A percentile compares a stretch with the other conserved stretches of the same genome.
Evolutionary conservation across 116 monocot species (phyloP).

Genomic region (Papilionanthe hybrid): DNA sequence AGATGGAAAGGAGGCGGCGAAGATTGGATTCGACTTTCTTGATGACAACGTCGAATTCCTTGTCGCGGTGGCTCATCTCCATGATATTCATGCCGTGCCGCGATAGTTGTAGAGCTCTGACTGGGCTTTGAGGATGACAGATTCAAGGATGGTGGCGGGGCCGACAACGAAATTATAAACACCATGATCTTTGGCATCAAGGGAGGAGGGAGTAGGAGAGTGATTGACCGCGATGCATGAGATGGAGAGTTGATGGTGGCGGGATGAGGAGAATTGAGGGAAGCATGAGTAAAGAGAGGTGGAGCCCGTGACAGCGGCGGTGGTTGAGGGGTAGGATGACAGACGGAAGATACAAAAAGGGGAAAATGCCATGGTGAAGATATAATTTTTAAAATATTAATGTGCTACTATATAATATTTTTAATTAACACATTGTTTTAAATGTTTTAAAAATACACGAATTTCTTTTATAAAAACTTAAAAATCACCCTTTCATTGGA

Average conservation of each 20-base stretch:
- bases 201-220: conserved; percentile 10
- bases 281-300: conserved; percentile 7
- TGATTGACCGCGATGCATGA: conserved; percentile 35
- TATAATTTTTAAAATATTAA: too few species aligned
- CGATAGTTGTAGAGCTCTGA: conserved; percentile 75
- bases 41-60: conserved; percentile 87
- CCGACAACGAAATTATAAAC: conserved; percentile 92
- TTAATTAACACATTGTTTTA: too few species aligned
- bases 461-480: too few species aligned
- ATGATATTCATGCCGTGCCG: conserved; percentile 91
- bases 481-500: too few species aligned
- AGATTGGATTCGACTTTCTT: conserved; percentile 95
- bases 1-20: conserved; percentile 65
- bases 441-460: too few species aligned
- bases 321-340: too few species aligned
- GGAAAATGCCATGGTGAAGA: too few species aligned
- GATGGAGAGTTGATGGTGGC: conserved; percentile 14
- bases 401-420: too few species aligned
- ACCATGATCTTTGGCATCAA: conserved; percentile 10
- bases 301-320: conserved; percentile 9
- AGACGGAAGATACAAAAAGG: too few species aligned
- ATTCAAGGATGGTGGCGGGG: conserved; percentile 90
- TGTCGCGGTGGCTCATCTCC: conserved; percentile 97
- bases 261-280: not conserved
- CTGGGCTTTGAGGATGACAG: conserved; percentile 77